Percentiles rank a stretch among this genome's conserved stretches.
These are phyloP conservation scores for Quercus aquifolioides DNA, from an alignment of 306 rosid species.

Conservation along the genomic window DNA sequence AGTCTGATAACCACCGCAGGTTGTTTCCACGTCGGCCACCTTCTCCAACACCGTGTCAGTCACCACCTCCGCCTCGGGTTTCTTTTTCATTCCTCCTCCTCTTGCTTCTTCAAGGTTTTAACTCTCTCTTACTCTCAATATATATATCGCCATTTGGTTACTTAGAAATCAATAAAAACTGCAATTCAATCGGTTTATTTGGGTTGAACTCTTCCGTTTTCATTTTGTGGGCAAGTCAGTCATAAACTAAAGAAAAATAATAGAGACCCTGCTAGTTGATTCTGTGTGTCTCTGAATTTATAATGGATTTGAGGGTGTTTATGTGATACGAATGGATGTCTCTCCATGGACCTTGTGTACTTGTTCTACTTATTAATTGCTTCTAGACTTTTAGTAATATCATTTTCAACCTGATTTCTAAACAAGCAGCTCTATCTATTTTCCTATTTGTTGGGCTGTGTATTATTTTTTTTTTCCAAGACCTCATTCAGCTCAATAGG, in stretches of 20 bases:
- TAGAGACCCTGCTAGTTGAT: background rate
- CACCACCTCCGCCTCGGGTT: constrained; percentile 31
- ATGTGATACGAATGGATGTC: background rate
- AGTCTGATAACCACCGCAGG: constrained; percentile 55
- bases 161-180: background rate
- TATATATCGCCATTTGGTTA: background rate
- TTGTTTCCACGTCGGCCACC: constrained; percentile 51
- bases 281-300: background rate
- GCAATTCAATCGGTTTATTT: background rate
- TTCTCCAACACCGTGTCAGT: constrained; percentile 37
- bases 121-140: background rate
- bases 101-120: constrained; percentile 47
- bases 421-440: background rate
- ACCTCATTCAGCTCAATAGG: no score
- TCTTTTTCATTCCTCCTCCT: constrained; percentile 29
- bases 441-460: background rate
- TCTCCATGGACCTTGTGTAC: background rate
- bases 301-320: no score
- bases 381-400: background rate
- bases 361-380: background rate
- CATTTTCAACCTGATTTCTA: background rate
- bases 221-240: background rate
- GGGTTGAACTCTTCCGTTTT: background rate
- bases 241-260: background rate
- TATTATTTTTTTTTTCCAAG: background rate